Evolutionary conservation across 495 filamentous ascomycete species (phyloP), one percentile per base, ranked within the genome.

Genomic region (Penicillium cosmopolitanum): DNA sequence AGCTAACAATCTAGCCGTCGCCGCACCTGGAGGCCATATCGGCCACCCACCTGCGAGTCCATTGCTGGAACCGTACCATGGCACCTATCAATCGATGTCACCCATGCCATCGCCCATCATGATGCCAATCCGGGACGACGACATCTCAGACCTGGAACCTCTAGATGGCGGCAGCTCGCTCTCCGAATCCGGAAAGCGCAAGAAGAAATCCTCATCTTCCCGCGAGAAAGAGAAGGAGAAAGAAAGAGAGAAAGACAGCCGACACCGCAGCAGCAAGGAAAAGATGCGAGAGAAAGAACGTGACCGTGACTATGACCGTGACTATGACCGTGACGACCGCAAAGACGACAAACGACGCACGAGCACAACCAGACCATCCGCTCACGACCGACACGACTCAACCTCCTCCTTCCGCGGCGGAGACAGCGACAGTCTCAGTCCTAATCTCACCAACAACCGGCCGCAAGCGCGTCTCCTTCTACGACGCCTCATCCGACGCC

Each of bases 81-180:
- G 95, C 7, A 96, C 93, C 1, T 98, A 96, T 68, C 95, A 98
- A 73, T 90, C 89, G 52, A 91, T 97, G 64, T 96, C 93, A 2
- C 94, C 95, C 2, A 95, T 96, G 91, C 93, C 93, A 0, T 92
- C 90, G 1, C 90, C 94, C 0, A 77, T 88, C 43, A 70, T 81
- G 51, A 69, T 78, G 19, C 73, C 79, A 1, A 64, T 72, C 11
- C 67, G 66, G n/a, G 77, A 82, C 28, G 79, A 80, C 6, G 80
- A 82, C 25, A 71, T 84, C 23, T 83, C 80, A 2, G 81, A 84
- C 58, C 40, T 83, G 3, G 80, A 82, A 34, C 71, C 67, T 3
- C 67, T 82, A 28, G 76, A 76, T 12, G 69, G 64, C 5, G 64
- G 62, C 12, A 56, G 40, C 13, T 71, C 68, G 6, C 54, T 52